Evolutionary conservation across 2,329 filamentous ascomycete genomes (phyloP), one percentile per base, ranked within the genome.

Genomic region (Fusarium praegraminearum): DNA sequence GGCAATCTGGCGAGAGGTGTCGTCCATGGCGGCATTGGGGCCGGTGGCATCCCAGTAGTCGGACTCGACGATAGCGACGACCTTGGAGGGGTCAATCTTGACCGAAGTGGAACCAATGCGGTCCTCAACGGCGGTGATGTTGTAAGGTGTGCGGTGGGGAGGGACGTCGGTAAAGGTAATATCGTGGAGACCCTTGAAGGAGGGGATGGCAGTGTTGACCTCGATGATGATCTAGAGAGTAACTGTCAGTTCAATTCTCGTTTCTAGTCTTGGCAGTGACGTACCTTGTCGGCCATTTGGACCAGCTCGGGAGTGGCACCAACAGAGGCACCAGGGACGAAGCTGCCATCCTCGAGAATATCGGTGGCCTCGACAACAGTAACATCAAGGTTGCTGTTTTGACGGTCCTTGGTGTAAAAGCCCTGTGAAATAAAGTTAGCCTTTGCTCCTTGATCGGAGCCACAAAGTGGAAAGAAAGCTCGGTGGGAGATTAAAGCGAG

Each of bases 91-190:
- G 78, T 97, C 93, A 24, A 97, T 85, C 26, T 93, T 93, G 76
- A 97, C 94, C 71, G 93, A 91, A 1, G 89, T 89, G 8, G 90
- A 91, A 57, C 93, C 94, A 76, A 97, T 96, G 56, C 93, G 89
- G 82, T 97, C 93, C 81, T 97, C 92, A 11, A 93, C 92, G 38
- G 87, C 83, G 87, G 93, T 96, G 80, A 97, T 90, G 28, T 96
- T 84, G 81, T 95, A 96, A 3, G 93, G 93, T 83, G 96, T 97
- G 72, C 93, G 86, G 70, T 85, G 82, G 3, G 93, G 93, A 20
- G 93, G 93, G 13, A 94, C 83, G 72, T 96, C 91, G n/a, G 91
- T 93, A 86, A 94, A 91, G 66, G 92, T 94, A 78, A 97, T 97
- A 76, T 97, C 94, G 84, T 97, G 93, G 20, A 97, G 87, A 54